These are phyloP conservation scores for Sodiomyces alkalinus DNA, from an alignment of 2,329 filamentous ascomycete genomes.

Conservation along the genomic window DNA sequence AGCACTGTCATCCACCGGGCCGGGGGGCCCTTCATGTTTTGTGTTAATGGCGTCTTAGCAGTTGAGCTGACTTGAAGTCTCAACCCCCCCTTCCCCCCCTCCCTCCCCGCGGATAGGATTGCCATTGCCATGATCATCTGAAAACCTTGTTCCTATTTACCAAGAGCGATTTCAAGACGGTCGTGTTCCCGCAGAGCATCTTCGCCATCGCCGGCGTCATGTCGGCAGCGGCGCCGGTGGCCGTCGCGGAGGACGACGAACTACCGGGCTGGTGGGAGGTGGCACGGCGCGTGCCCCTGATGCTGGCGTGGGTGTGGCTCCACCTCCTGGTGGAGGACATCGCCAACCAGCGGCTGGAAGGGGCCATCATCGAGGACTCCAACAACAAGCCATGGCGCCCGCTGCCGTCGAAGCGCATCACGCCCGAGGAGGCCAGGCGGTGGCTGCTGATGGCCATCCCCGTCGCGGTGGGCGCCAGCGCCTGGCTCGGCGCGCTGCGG, in stretches of 20 bases:
- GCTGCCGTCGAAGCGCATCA: slow-evolving; percentile 11
- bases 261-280: too few species aligned
- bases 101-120: too few species aligned
- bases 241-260: too few species aligned
- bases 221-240: too few species aligned
- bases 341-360: slow-evolving; percentile 12
- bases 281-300: background rate
- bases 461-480: slow-evolving; percentile 6
- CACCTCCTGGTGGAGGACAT: slow-evolving; percentile 14
- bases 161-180: slow-evolving; percentile 17
- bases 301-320: slow-evolving; percentile 12
- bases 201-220: slow-evolving; percentile 10
- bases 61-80: too few species aligned
- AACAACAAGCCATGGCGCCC: slow-evolving; percentile 18
- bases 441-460: slow-evolving; percentile 11
- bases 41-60: too few species aligned
- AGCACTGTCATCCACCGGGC: too few species aligned
- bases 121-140: too few species aligned
- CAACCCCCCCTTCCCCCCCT: too few species aligned
- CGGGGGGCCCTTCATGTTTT: too few species aligned
- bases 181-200: slow-evolving; percentile 14
- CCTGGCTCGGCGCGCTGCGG: slow-evolving; percentile 6
- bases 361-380: slow-evolving; percentile 12
- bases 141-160: slow-evolving; percentile 15
- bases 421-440: slow-evolving; percentile 10